phyloP scores from a whole-genome alignment of 1,284 basidiomycete species.

The Cryptococcus amylolentus region DNA sequence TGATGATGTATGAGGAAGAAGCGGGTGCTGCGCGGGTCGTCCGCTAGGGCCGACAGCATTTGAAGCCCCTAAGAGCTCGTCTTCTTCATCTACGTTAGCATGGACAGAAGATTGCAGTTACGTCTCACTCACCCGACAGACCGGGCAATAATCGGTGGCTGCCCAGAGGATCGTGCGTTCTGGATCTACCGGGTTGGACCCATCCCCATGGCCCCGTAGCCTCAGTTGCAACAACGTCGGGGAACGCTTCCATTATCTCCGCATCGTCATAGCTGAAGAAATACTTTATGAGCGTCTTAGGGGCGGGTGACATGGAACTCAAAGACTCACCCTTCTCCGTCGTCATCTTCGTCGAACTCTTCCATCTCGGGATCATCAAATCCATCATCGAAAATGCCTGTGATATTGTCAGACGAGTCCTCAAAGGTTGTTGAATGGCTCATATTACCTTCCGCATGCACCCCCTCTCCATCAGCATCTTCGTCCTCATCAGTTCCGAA shows the following conservation, averaged over 20 bases:
- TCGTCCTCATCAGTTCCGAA: constrained; percentile 18
- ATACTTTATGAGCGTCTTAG: neutral
- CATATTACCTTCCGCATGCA: constrained; percentile 13
- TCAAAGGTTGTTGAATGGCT: neutral
- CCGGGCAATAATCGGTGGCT: too few species aligned
- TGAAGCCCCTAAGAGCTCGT: too few species aligned
- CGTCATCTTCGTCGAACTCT: constrained; percentile 39
- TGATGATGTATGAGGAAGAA: constrained; percentile 44
- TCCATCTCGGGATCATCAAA: constrained; percentile 55
- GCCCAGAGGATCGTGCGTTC: neutral
- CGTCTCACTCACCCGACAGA: too few species aligned
- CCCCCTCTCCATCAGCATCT: constrained; percentile 17
- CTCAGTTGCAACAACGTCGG: neutral
- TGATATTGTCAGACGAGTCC: neutral
- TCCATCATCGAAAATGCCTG: constrained; percentile 43
- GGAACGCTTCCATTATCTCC: constrained; percentile 19
- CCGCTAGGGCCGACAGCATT: too few species aligned
- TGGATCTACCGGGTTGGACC: constrained; percentile 7
- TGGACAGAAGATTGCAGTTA: too few species aligned
- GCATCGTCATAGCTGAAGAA: constrained; percentile 24
- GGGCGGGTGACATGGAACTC: neutral
- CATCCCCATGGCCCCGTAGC: constrained; percentile 34
- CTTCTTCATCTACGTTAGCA: too few species aligned
- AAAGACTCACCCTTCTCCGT: constrained; percentile 41
- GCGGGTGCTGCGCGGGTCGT: constrained; percentile 65